Evolutionary conservation across 192 early-diverging fungal genomes (phyloP).

Genomic region (Gigaspora rosea): DNA sequence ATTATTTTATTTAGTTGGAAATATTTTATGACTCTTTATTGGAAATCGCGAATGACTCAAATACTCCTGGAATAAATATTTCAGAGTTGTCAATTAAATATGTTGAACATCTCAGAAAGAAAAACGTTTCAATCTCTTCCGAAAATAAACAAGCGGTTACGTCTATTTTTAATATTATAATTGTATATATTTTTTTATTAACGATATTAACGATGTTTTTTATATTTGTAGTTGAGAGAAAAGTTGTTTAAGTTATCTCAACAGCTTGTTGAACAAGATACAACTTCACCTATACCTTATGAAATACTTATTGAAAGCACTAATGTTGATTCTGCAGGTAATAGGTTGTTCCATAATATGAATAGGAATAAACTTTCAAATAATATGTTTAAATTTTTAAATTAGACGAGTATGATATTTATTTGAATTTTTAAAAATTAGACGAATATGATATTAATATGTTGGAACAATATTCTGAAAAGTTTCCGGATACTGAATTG

Average conservation of each 20-base stretch:
- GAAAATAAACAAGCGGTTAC: slow-evolving; percentile 30
- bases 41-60: slow-evolving; percentile 28
- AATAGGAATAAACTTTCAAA: neutral
- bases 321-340: slow-evolving; percentile 42
- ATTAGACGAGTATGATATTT: neutral
- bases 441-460: slow-evolving; percentile 49
- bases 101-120: slow-evolving; percentile 42
- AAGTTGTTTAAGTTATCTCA: slow-evolving; percentile 41
- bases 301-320: slow-evolving; percentile 53
- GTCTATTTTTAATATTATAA: neutral
- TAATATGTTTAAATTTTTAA: neutral
- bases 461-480: slow-evolving; percentile 42
- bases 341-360: neutral
- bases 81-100: slow-evolving; percentile 1
- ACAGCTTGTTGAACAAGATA: slow-evolving; percentile 34
- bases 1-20: slow-evolving; percentile 34
- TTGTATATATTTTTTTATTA: neutral
- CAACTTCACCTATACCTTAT: slow-evolving; percentile 41
- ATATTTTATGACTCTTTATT: slow-evolving; percentile 42
- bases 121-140: slow-evolving; percentile 29
- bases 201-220: neutral
- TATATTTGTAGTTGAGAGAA: slow-evolving; percentile 35
- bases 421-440: slow-evolving; percentile 16
- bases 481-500: slow-evolving; percentile 48
- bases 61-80: slow-evolving; percentile 33